Evolutionary conservation across 2,329 filamentous ascomycete species (phyloP), one percentile per base, ranked within the genome.

Genomic region (Cylindrodendrum hubeiense): DNA sequence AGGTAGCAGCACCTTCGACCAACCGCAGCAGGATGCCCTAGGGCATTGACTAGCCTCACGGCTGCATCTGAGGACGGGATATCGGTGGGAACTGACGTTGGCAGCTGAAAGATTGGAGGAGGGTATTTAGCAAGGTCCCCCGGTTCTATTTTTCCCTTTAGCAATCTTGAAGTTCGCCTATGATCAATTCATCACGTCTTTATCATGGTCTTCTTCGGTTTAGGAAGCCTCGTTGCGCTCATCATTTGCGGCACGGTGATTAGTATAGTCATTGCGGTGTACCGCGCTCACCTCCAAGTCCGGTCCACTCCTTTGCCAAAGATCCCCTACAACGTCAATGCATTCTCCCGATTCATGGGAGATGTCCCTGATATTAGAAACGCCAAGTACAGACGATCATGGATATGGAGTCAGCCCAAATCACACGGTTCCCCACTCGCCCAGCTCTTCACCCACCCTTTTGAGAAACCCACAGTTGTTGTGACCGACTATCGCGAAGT

Each of bases 371-470:
- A 69, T 8, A 41, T 73, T 22, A 60, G 56, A 19, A 49, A 37
- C 12, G 65, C 69, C n/a, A 56, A 56, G 19, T 72, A 73, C 22
- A 69, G 73, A 17, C 67, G 72, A 12, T 53, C 60, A 6, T 78
- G 76, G 76, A 60, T 76, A 47, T 73, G 67, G 67, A 69, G 54
- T 21, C 75, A 76, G 28, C 72, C 74, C 28, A 64, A 67, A 33
- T 61, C 63, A 22, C 75, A 77, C 64, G 53, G 65, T 2, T 60
- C 75, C 0, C 75, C 77, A 3, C 63, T 81, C 12, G 65, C 74
- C 3, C 80, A 82, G 46, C 56, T 79, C 49, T 81, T 80, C 56
- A 58, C 79, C 13, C 63, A 70, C 28, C 79, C 79, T 1, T 73
- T 80, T 22, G 62, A 67, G 19, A 72, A 70, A 53, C 78, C 79